These are phyloP conservation scores for Nicotiana rustica DNA, from an alignment of 305 asterid species.

Conservation along the genomic window DNA sequence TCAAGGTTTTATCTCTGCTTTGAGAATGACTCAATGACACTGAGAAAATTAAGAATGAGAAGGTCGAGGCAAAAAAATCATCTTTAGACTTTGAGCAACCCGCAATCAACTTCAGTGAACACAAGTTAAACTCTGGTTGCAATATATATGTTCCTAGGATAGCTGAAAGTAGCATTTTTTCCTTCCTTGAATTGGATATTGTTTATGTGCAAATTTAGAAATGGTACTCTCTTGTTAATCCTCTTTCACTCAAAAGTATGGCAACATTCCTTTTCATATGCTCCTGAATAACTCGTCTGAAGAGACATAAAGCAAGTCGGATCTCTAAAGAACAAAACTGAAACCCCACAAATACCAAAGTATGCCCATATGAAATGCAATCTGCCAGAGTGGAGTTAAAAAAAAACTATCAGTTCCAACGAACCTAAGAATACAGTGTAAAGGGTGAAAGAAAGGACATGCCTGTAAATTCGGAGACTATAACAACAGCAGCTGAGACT, in stretches of 20 bases:
- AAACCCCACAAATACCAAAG: no score
- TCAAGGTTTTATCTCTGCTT: no score
- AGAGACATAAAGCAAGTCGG: no score
- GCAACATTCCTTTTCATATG: neutral
- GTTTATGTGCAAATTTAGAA: neutral
- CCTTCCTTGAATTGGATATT: neutral
- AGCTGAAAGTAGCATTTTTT: neutral
- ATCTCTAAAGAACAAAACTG: no score
- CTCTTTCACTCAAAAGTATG: neutral
- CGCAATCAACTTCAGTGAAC: neutral
- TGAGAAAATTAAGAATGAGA: no score
- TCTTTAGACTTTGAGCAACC: neutral
- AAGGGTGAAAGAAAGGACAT: conserved; percentile 17
- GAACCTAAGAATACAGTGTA: neutral
- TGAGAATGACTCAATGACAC: no score
- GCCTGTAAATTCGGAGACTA: conserved; percentile 48
- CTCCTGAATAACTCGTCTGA: no score
- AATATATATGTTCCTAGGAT: neutral
- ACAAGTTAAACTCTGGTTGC: neutral
- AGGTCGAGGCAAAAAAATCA: no score
- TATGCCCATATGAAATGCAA: neutral
- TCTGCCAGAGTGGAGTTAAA: neutral
- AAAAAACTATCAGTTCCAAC: conserved; percentile 12
- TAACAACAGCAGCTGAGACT: conserved; percentile 75
- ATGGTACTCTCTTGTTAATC: neutral